Base-by-base conservation (phyloP, 345 rosid genomes). In the Linum lewisii region DNA sequence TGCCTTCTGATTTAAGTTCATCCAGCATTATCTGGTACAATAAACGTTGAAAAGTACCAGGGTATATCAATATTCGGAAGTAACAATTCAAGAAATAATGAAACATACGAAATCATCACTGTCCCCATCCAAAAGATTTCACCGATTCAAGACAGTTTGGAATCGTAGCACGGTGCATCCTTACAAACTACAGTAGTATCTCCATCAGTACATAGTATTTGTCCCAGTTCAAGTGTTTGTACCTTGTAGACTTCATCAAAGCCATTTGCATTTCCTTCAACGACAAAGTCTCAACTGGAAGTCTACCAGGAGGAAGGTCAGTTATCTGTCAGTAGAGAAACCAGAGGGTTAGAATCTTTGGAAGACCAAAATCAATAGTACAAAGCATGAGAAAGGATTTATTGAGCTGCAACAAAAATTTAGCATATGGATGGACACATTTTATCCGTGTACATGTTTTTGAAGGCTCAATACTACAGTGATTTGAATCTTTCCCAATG, bases 301-400 rank as follows among this genome's bases (percentile, higher is more conserved):
- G 72, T 73, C 99, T 84, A 73, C 99, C 99, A 20, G 94, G 85
- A 69, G 97, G 99, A 73, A 93, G 72, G 75, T 77, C 91, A 64
- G 89, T 93, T 64, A 93, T 92, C 98, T 88, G 85, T 59, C 64
- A 75, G 63, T 29, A 19, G 18, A 60, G 54, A 9, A 66, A 69
- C 23, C 49, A 32, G 36, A 50, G 60, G 15, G 62, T n/a, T 34
- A 34, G 7, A 34, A 34, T 34, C 38, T 8, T 9, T 38, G 55
- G 24, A 52, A 23, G 24, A 20, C 4, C 8, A 5, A 19, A 52
- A 52, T 19, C 9, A 52, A 20, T 52, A 20, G n/a, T 18, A 23
- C 24, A 52, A 23, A 2, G 32, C 6, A 26, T 26, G 32, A 26
- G 32, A 52, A 20, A 52, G 6, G 55, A 19, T 14, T 52, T 21